These are phyloP conservation scores for Agapanthus africanus DNA, from an alignment of 106 monocot genomes.

Conservation along the genomic window DNA sequence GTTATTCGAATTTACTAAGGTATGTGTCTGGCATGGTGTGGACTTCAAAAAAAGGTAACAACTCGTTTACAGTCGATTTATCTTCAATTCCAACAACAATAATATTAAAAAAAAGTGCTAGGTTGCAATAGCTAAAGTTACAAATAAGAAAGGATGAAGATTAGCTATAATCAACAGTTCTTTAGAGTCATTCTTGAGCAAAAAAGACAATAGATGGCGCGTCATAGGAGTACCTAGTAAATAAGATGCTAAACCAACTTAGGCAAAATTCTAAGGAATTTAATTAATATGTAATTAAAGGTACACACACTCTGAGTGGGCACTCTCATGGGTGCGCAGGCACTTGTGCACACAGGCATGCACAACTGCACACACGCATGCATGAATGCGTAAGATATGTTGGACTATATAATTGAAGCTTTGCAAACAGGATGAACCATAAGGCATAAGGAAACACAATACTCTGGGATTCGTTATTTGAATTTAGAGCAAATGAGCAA, in stretches of 20 bases:
- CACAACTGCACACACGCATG: neutral
- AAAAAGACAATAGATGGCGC: no score
- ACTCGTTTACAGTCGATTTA: neutral
- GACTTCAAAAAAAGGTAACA: neutral
- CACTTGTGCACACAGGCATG: neutral
- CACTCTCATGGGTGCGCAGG: neutral
- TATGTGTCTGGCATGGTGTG: neutral
- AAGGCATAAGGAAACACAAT: neutral
- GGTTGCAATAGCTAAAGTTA: no score
- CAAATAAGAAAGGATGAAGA: no score
- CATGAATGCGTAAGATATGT: neutral
- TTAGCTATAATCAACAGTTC: no score
- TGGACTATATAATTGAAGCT: neutral
- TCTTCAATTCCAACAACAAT: no score
- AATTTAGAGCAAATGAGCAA: neutral
- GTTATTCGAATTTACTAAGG: neutral
- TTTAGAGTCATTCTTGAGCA: no score
- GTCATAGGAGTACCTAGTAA: no score
- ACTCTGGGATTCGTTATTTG: no score
- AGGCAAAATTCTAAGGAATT: neutral
- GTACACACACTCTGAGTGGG: no score
- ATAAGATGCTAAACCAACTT: neutral
- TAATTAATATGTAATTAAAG: neutral
- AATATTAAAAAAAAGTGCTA: no score
- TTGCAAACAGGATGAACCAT: neutral